phyloP scores from a whole-genome alignment of 768 basidiomycete genomes.

The Phylloporus arenicola region DNA sequence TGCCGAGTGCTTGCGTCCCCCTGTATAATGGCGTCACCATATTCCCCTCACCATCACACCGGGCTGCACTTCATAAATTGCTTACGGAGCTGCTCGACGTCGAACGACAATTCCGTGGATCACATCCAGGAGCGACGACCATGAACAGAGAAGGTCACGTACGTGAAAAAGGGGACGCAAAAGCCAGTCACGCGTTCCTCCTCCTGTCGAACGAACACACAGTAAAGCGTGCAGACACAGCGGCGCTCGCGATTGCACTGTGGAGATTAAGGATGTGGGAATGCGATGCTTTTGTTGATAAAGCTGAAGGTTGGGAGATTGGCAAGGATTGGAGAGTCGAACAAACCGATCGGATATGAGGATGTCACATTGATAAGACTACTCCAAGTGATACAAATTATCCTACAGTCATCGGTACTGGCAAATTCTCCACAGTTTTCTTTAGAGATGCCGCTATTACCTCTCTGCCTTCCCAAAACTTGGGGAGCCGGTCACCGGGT shows the following conservation, averaged over 20 bases:
- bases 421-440: conserved; percentile 17
- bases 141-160: neutral
- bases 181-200: conserved; percentile 67
- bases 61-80: conserved; percentile 49
- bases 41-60: conserved; percentile 59
- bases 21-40: conserved; percentile 61
- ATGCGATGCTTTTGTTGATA: conserved; percentile 31
- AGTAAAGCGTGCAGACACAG: conserved; percentile 51
- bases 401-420: conserved; percentile 45
- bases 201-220: conserved; percentile 49
- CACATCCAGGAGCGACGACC: neutral
- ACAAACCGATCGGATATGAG: conserved; percentile 6
- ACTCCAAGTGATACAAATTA: conserved; percentile 15
- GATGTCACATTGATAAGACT: neutral
- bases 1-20: conserved; percentile 43
- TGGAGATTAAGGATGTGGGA: conserved; percentile 83
- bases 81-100: conserved; percentile 44
- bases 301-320: conserved; percentile 34
- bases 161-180: conserved; percentile 29
- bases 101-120: conserved; percentile 35
- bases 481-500: conserved; percentile 83
- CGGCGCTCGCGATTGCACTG: conserved; percentile 61
- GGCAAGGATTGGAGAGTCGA: conserved; percentile 23
- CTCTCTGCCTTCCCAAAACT: conserved; percentile 84
- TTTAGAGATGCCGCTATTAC: conserved; percentile 43